These are phyloP conservation scores for Gynostemma pentaphyllum DNA, from an alignment of 306 rosid genomes.

Conservation along the genomic window DNA sequence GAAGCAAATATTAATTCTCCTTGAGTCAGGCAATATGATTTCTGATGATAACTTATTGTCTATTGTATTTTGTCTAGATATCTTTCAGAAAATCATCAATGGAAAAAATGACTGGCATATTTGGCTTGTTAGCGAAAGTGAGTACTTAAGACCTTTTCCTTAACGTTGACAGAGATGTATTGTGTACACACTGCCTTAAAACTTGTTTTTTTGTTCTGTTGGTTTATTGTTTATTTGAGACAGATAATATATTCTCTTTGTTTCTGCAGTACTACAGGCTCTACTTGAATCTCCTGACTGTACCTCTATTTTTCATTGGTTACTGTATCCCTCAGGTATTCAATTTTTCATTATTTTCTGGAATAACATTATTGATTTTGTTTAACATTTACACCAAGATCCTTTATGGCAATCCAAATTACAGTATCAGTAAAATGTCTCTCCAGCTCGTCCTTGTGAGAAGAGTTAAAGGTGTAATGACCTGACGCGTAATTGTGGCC, in stretches of 20 bases:
- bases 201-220: background rate
- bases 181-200: background rate
- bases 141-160: slow-evolving; percentile 23
- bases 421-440: no score
- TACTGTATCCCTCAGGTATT: slow-evolving; percentile 81
- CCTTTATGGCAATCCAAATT: no score
- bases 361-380: background rate
- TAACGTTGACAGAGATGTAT: background rate
- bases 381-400: background rate
- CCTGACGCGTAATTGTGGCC: no score
- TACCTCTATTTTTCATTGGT: slow-evolving; percentile 35
- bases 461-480: no score
- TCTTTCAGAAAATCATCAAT: slow-evolving; percentile 39
- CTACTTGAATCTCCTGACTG: slow-evolving; percentile 49
- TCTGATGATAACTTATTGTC: background rate
- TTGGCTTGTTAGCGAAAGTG: slow-evolving; percentile 43
- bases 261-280: slow-evolving; percentile 58
- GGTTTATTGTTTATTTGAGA: background rate
- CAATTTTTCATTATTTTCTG: slow-evolving; percentile 1
- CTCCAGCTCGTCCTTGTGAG: no score
- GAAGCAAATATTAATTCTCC: no score
- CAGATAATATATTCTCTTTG: background rate
- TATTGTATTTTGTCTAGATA: slow-evolving; percentile 24
- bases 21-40: no score
- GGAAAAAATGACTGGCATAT: slow-evolving; percentile 23